These are phyloP conservation scores for Eustoma russellianum DNA, from an alignment of 257 asterid species.

Conservation along the genomic window DNA sequence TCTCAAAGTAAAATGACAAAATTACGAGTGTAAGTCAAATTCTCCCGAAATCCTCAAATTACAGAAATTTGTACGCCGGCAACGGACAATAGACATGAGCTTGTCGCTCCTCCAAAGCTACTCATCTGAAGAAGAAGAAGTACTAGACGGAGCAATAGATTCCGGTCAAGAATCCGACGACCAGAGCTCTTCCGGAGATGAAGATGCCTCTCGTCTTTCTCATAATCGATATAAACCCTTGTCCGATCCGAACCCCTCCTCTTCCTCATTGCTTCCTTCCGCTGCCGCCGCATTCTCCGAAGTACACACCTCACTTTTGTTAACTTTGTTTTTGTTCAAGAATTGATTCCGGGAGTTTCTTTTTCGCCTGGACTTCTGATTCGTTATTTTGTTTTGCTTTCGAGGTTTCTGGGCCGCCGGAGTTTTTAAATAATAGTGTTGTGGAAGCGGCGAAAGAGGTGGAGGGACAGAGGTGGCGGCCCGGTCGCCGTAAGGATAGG, in stretches of 20 bases:
- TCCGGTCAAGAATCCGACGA: constrained; percentile 31
- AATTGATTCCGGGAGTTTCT: constrained; percentile 4
- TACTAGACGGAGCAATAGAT: constrained; percentile 16
- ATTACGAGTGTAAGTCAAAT: no score
- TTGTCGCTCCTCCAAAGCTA: constrained; percentile 81
- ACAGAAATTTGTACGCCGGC: background rate
- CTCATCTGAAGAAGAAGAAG: constrained; percentile 83
- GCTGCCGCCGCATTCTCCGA: constrained; percentile 85
- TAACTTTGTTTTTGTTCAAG: background rate
- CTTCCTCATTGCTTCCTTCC: constrained; percentile 73
- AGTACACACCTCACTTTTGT: constrained; percentile 22
- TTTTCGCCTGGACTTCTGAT: constrained; percentile 2
- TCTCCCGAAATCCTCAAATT: no score
- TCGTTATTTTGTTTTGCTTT: background rate
- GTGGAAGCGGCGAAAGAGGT: constrained; percentile 40
- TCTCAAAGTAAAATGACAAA: no score
- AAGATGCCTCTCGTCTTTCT: constrained; percentile 20
- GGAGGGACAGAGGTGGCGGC: constrained; percentile 45
- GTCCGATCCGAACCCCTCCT: constrained; percentile 53
- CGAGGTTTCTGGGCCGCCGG: constrained; percentile 88
- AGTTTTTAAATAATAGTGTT: constrained; percentile 63
- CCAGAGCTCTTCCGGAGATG: constrained; percentile 21
- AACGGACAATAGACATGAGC: constrained; percentile 41
- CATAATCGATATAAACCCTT: constrained; percentile 56
- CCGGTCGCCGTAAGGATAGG: constrained; percentile 44